Conservation (phyloP, 129 eudicot species). For the Chrysanthemum makinoi region DNA sequence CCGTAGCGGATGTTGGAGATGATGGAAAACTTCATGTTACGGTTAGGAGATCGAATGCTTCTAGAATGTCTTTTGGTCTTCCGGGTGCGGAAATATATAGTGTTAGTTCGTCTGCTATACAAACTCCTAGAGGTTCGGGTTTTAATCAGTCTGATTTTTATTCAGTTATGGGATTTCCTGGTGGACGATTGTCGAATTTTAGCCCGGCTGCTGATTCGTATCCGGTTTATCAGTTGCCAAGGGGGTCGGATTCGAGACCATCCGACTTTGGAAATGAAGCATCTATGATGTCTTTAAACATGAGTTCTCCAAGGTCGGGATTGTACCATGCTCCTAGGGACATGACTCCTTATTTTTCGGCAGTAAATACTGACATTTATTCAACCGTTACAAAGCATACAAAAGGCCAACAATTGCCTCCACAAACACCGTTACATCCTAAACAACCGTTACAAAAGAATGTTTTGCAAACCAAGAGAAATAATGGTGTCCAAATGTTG, state of each 20-base stretch:
- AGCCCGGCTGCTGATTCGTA: background rate
- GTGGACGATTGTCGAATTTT: constrained; percentile 12
- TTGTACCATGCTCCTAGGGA: background rate
- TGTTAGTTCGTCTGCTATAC: background rate
- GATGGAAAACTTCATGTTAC: constrained; percentile 11
- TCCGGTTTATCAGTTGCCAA: no score
- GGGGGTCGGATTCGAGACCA: background rate
- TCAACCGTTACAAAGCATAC: background rate
- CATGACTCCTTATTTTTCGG: background rate
- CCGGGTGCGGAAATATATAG: background rate
- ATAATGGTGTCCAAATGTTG: background rate
- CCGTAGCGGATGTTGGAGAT: background rate
- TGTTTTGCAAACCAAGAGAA: background rate
- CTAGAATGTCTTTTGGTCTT: constrained; percentile 5
- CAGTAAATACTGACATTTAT: background rate
- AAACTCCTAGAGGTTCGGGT: constrained; percentile 3
- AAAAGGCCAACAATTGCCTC: background rate
- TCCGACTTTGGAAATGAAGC: background rate
- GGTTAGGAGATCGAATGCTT: constrained; percentile 13
- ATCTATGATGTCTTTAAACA: background rate
- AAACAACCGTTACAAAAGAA: background rate
- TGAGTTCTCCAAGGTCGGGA: background rate
- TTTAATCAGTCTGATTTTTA: constrained; percentile 6
- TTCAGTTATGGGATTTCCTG: background rate
- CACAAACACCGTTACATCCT: no score